Evolutionary conservation across 768 basidiomycete species (phyloP), one percentile per base, ranked within the genome.

Genomic region (Suillus ampliporus): DNA sequence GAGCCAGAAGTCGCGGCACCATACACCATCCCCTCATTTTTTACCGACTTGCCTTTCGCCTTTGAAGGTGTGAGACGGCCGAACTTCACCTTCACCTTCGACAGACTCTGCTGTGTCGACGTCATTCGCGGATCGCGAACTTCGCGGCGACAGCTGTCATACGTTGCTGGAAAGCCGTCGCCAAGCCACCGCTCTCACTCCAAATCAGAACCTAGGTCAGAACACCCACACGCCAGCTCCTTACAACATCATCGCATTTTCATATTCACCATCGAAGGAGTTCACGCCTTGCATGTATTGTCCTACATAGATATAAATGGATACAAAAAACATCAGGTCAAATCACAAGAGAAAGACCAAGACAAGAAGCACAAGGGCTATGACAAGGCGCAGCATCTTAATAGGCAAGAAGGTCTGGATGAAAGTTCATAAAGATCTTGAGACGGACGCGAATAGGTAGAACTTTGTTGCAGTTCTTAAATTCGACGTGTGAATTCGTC

Each of bases 351-450:
- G 21, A 73, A 70, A 58, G 71, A 71, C 2, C 77, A 66, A 61
- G 76, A 77, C 35, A 78, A 70, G 68, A 80, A 75, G 64, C 67
- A 71, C 38, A 80, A 70, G 65, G 77, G 78, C 17, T 76, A 76
- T 65, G 77, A 78, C 43, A 76, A 75, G 80, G 50, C 76, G 86
- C 23, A 88, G 86, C 65, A 75, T 86, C 34, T 66, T 88, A 63
- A 89, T 86, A 4, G 87, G 86, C 1, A 87, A 87, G 68, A 88
- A 86, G 84, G 86, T 84, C 28, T 26, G 57, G 70, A 71, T 88
- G 46, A 88, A 86, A 71, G 83, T 88, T 14, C 85, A 84, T 77
- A 86, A 84, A 21, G 87, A 88, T 63, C 72, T 82, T 44, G 85
- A 85, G 68, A 75, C 84, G 65, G 87, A 88, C 63, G 81, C 79